Evolutionary conservation across 2,329 filamentous ascomycete genomes (phyloP).

Genomic region (Sclerotinia spermophila): DNA sequence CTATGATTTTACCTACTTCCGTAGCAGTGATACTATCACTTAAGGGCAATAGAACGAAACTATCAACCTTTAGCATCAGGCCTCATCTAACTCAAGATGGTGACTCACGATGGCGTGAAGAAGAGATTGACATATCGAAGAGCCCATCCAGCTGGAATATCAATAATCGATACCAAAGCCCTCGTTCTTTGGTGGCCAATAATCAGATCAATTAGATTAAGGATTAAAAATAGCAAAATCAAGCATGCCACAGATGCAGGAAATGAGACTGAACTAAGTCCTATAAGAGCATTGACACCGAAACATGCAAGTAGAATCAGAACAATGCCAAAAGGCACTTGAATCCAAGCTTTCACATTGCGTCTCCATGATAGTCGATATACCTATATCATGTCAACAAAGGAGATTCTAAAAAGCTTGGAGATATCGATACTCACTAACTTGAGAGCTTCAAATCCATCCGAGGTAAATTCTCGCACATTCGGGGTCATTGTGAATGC

Average conservation of each 20-base stretch:
- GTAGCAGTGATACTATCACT: conserved; percentile 50
- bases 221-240: conserved; percentile 49
- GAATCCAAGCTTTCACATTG: conserved; percentile 46
- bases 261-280: conserved; percentile 50
- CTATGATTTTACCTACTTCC: conserved; percentile 58
- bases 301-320: conserved; percentile 42
- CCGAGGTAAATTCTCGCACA: conserved; percentile 17
- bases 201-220: conserved; percentile 46
- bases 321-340: conserved; percentile 45
- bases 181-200: conserved; percentile 49
- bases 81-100: background rate
- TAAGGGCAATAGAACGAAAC: conserved; percentile 55
- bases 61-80: conserved; percentile 20
- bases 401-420: background rate
- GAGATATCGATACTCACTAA: conserved; percentile 25
- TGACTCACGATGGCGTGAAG: conserved; percentile 22
- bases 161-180: conserved; percentile 47
- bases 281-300: conserved; percentile 42
- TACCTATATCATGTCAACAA: conserved; percentile 30
- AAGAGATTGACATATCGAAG: conserved; percentile 24
- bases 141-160: conserved; percentile 42
- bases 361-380: conserved; percentile 33
- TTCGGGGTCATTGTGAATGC: conserved; percentile 3
- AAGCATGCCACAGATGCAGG: conserved; percentile 58
- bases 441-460: conserved; percentile 32